Evolutionary conservation across 2,329 filamentous ascomycete species (phyloP), one percentile per base, ranked within the genome.

Genomic region (Leptographium wingfieldii): DNA sequence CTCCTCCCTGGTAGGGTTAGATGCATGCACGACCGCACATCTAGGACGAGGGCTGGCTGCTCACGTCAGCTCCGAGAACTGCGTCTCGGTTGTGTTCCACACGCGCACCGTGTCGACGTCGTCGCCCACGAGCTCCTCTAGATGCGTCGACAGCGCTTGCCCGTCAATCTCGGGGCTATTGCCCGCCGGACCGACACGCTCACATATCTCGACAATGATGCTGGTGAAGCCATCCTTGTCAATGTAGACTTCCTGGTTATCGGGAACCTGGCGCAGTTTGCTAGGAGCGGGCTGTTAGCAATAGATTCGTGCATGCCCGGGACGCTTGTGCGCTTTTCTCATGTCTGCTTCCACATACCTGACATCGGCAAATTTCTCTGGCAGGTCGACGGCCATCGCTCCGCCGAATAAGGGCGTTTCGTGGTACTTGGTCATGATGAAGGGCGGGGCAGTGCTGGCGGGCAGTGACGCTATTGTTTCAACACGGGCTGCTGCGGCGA

Each of bases 191-290:
- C 82, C 81, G 27, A 95, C 86, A 60, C 88, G 87, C 75, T 96
- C 87, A 59, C 88, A 87, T 68, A 97, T 90, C 68, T 97, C 92
- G 72, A 96, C 81, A 67, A 96, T 92, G 70, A 96, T 85, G 73
- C 83, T 91, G 3, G 89, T 90, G 72, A 92, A 92, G 56, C 90
- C 91, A 63, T 87, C 80, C 64, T 82, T 80, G 70, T 95, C 90
- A 68, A 96, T 86, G 75, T 85, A 96, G 66, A 96, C 87, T 77
- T 96, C 92, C 76, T 97, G 92, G 72, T 95, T 88, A 70, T 92
- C 86, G 57, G 88, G 88, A 5, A 92, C 84, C 73, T 90, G 81
- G 64, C 88, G 84, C 66, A 91, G 80, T 59, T 81, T 80, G 74
- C 87, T 90, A 63, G 53, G 35, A 27, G 43, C 27, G 19, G n/a